Evolutionary conservation across 1,139 yeast genomes (phyloP).

Genomic region (Candida sp.): DNA sequence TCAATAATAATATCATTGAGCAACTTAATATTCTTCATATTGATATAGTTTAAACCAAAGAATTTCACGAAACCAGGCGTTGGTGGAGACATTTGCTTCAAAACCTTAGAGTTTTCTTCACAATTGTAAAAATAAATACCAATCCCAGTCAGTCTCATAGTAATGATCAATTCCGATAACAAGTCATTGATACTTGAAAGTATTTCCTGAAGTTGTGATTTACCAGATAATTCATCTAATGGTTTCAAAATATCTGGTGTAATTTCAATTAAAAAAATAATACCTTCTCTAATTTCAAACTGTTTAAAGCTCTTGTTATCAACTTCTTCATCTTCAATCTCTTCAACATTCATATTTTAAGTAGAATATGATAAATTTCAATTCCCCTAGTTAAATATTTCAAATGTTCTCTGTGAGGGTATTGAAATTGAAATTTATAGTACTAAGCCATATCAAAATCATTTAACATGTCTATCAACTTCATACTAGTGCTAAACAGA

Average conservation of each 20-base stretch:
- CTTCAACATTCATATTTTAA: slow-evolving; percentile 12
- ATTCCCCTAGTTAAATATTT: too few relatives aligned
- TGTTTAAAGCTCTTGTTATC: slow-evolving; percentile 18
- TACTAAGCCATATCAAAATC: too few relatives aligned
- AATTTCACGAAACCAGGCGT: slow-evolving; percentile 23
- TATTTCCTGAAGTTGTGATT: slow-evolving; percentile 48
- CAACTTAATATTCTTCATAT: slow-evolving; percentile 36
- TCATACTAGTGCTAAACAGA: slow-evolving; percentile 76
- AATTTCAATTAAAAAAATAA: slow-evolving; percentile 59
- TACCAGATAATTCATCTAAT: slow-evolving; percentile 27
- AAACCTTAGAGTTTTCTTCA: slow-evolving; percentile 8
- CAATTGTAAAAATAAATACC: slow-evolving; percentile 65
- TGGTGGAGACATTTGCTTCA: slow-evolving; percentile 6
- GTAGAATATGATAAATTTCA: too few relatives aligned
- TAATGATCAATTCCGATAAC: slow-evolving; percentile 55
- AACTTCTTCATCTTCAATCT: slow-evolving; percentile 9
- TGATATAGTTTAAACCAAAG: slow-evolving; percentile 34
- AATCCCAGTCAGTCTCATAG: slow-evolving; percentile 60
- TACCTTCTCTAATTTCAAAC: slow-evolving; percentile 61
- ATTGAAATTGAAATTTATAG: too few relatives aligned
- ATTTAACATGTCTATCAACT: slow-evolving; percentile 69
- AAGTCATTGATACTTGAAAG: slow-evolving; percentile 52
- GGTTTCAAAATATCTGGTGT: slow-evolving; percentile 46
- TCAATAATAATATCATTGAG: slow-evolving; percentile 33
- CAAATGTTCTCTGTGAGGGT: too few relatives aligned